Conservation (phyloP, 2,329 filamentous ascomycete genomes). For the Atkinsonella texensis region DNA sequence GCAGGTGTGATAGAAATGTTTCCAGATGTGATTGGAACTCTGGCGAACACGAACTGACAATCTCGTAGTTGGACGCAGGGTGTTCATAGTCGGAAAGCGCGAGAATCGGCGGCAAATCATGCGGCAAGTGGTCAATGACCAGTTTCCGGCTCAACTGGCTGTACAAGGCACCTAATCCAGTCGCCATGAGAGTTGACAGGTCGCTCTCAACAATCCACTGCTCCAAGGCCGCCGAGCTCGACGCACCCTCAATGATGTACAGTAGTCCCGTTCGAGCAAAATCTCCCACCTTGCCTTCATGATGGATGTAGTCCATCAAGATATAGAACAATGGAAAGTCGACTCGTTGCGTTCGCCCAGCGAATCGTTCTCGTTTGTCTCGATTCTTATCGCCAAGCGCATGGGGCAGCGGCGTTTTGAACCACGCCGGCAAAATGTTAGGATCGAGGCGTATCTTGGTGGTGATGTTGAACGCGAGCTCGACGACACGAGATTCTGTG, state of each 20-base stretch:
- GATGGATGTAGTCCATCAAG: constrained; percentile 90
- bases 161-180: constrained; percentile 69
- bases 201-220: constrained; percentile 97
- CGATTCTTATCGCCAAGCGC: constrained; percentile 24
- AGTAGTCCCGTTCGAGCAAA: constrained; percentile 89
- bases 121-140: constrained; percentile 63
- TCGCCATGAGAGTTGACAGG: constrained; percentile 92
- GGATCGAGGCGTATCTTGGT: constrained; percentile 91
- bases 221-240: constrained; percentile 69
- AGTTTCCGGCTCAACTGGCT: constrained; percentile 62
- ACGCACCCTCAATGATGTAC: constrained; percentile 91
- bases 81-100: constrained; percentile 82
- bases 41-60: constrained; percentile 60
- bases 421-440: constrained; percentile 81
- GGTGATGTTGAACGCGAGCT: constrained; percentile 89
- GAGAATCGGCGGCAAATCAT: constrained; percentile 70
- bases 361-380: constrained; percentile 66
- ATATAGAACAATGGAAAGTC: constrained; percentile 96
- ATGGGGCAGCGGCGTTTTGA: constrained; percentile 44
- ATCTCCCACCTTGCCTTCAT: constrained; percentile 87
- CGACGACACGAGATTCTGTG: constrained; percentile 79
- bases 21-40: constrained; percentile 79
- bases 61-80: constrained; percentile 54
- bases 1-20: constrained; percentile 85
- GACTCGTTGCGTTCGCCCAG: constrained; percentile 73